Percentiles rank a stretch among this genome's conserved stretches.
phyloP scores from a whole-genome alignment of 345 rosid genomes.

The Euphorbia tirucalli region DNA sequence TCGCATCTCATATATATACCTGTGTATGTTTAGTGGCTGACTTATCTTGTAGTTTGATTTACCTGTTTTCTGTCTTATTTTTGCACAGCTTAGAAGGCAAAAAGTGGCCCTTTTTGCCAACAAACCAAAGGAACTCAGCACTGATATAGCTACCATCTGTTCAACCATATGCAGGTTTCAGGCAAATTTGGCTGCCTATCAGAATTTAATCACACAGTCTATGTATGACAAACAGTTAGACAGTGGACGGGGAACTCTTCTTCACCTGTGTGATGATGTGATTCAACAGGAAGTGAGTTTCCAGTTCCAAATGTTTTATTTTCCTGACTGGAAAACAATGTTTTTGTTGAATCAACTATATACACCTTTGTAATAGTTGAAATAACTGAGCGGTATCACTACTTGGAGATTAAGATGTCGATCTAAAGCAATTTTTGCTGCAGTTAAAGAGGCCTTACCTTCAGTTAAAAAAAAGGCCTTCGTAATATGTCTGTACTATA shows the following conservation, averaged over 20 bases:
- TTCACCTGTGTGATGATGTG: conserved; percentile 95
- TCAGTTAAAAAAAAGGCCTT: background rate
- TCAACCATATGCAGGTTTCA: conserved; percentile 60
- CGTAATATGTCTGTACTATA: background rate
- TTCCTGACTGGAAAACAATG: background rate
- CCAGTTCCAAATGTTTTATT: conserved; percentile 12
- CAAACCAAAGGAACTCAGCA: background rate
- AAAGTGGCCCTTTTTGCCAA: background rate
- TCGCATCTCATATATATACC: background rate
- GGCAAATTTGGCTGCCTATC: conserved; percentile 78
- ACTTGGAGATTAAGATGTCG: background rate
- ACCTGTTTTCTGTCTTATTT: background rate
- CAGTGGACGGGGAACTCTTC: conserved; percentile 94
- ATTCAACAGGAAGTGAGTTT: conserved; percentile 93
- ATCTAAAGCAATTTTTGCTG: background rate
- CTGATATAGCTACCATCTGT: no score
- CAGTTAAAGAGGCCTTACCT: background rate
- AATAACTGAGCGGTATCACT: background rate
- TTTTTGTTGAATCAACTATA: background rate
- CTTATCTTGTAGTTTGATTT: background rate
- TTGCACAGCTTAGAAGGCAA: background rate
- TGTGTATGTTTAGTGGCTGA: background rate
- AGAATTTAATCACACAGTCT: conserved; percentile 87
- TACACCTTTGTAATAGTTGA: background rate
- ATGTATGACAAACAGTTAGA: conserved; percentile 97